Evolutionary conservation across 1,139 yeast species (phyloP).

Genomic region (Hyphopichia khmerensis): DNA sequence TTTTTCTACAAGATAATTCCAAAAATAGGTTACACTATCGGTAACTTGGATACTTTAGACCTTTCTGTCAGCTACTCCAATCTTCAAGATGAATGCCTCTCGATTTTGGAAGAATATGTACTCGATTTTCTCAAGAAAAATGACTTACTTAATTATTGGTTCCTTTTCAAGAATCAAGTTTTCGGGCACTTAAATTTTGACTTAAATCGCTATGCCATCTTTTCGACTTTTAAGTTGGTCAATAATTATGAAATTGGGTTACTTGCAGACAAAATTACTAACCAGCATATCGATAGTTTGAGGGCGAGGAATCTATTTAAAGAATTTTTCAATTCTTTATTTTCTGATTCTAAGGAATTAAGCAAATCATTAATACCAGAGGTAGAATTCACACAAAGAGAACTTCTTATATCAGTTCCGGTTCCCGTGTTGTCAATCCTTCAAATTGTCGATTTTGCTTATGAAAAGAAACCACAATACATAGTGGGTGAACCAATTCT

Average conservation of each 20-base stretch:
- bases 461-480: constrained; percentile 39
- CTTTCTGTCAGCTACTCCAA: constrained; percentile 46
- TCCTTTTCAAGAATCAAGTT: constrained; percentile 23
- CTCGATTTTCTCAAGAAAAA: constrained; percentile 9
- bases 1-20: constrained; percentile 54
- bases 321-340: constrained; percentile 9
- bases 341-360: not conserved
- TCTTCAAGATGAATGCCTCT: constrained; percentile 42
- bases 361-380: not conserved
- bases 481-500: constrained; percentile 65
- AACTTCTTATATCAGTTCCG: constrained; percentile 47
- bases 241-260: constrained; percentile 16
- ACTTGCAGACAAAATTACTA: constrained; percentile 13
- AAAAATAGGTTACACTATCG: constrained; percentile 14
- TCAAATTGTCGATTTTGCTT: constrained; percentile 48
- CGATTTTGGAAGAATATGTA: constrained; percentile 11
- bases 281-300: constrained; percentile 12
- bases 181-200: constrained; percentile 30
- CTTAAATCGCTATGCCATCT: constrained; percentile 37
- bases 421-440: constrained; percentile 52
- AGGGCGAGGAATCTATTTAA: constrained; percentile 14
- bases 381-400: constrained; percentile 10
- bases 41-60: constrained; percentile 35
- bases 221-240: constrained; percentile 20
- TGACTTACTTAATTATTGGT: constrained; percentile 18